Conservation (phyloP, 768 basidiomycete species). For the Artomyces pyxidatus region DNA sequence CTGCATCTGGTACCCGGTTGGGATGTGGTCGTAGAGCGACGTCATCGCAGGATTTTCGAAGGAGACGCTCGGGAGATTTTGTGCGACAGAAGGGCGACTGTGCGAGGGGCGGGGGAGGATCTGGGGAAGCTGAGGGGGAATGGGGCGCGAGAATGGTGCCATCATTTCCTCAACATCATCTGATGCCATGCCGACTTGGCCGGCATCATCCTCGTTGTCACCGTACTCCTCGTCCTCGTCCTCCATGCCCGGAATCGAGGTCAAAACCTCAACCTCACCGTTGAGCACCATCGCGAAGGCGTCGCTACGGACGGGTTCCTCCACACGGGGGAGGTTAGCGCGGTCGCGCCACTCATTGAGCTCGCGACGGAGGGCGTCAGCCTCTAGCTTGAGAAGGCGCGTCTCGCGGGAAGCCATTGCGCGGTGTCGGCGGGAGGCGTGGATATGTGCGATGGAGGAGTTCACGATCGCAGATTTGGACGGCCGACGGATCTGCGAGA, state of each 20-base stretch:
- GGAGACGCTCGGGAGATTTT: slow-evolving; percentile 33
- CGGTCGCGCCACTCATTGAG: slow-evolving; percentile 90
- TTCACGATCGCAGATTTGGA: slow-evolving; percentile 97
- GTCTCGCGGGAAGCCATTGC: slow-evolving; percentile 77
- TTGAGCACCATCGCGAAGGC: slow-evolving; percentile 63
- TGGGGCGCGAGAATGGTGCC: slow-evolving; percentile 23
- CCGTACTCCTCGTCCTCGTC: slow-evolving; percentile 48
- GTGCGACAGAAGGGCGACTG: slow-evolving; percentile 37
- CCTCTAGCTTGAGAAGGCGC: slow-evolving; percentile 68
- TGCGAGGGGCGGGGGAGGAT: slow-evolving; percentile 25
- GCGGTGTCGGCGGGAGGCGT: slow-evolving; percentile 74
- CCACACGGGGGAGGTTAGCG: slow-evolving; percentile 58
- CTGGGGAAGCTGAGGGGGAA: slow-evolving; percentile 15
- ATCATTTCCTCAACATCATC: slow-evolving; percentile 17
- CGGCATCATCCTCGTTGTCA: slow-evolving; percentile 31
- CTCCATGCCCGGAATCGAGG: slow-evolving; percentile 37
- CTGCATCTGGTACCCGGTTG: slow-evolving; percentile 16
- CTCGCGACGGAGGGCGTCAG: slow-evolving; percentile 85
- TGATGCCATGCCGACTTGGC: slow-evolving; percentile 14
- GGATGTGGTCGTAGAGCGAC: slow-evolving; percentile 32
- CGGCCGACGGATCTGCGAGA: slow-evolving; percentile 85
- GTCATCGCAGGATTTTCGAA: slow-evolving; percentile 49
- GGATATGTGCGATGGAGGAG: slow-evolving; percentile 84
- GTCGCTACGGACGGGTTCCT: slow-evolving; percentile 66
- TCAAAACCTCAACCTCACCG: slow-evolving; percentile 64